Percentiles rank a stretch among this genome's conserved stretches.
These are phyloP conservation scores for Lentinula sp. DNA, from an alignment of 768 basidiomycete species.

Conservation along the genomic window DNA sequence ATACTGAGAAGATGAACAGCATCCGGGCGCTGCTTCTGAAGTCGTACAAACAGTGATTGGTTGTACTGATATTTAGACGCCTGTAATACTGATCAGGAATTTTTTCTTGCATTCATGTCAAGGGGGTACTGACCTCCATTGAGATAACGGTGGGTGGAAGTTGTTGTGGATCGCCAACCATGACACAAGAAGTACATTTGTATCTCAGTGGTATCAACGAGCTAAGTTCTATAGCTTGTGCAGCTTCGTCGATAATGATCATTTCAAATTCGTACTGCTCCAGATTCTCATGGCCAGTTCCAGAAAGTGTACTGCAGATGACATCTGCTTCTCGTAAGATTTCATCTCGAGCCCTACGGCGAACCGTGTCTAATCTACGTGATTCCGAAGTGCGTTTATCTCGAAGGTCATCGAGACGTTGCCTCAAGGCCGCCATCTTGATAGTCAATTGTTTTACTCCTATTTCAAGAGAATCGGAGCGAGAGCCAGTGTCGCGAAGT, in stretches of 20 bases:
- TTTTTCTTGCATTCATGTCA: neutral
- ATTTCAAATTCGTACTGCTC: slow-evolving; percentile 87
- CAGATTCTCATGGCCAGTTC: slow-evolving; percentile 85
- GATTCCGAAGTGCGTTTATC: slow-evolving; percentile 79
- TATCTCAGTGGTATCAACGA: slow-evolving; percentile 95
- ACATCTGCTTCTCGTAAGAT: slow-evolving; percentile 89
- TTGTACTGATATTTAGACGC: slow-evolving; percentile 74
- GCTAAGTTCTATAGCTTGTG: slow-evolving; percentile 92
- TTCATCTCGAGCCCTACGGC: slow-evolving; percentile 65
- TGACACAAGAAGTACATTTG: slow-evolving; percentile 72
- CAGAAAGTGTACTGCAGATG: slow-evolving; percentile 90
- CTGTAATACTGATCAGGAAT: slow-evolving; percentile 24
- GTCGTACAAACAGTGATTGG: slow-evolving; percentile 87
- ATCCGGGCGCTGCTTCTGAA: slow-evolving; percentile 74
- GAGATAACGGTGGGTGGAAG: slow-evolving; percentile 83
- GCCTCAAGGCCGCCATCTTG: slow-evolving; percentile 57
- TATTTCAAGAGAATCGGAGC: slow-evolving; percentile 51
- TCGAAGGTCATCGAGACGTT: slow-evolving; percentile 67
- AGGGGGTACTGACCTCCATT: slow-evolving; percentile 26
- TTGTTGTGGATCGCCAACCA: slow-evolving; percentile 96
- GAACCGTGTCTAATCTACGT: slow-evolving; percentile 76
- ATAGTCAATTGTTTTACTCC: slow-evolving; percentile 63
- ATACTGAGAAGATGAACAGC: slow-evolving; percentile 93
- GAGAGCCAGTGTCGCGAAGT: slow-evolving; percentile 51
- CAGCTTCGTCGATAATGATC: slow-evolving; percentile 96